Percentiles rank a stretch among this genome's conserved stretches.
Evolutionary conservation across 805 yeast species (phyloP).

Genomic region (Soucietia sequanensis): DNA sequence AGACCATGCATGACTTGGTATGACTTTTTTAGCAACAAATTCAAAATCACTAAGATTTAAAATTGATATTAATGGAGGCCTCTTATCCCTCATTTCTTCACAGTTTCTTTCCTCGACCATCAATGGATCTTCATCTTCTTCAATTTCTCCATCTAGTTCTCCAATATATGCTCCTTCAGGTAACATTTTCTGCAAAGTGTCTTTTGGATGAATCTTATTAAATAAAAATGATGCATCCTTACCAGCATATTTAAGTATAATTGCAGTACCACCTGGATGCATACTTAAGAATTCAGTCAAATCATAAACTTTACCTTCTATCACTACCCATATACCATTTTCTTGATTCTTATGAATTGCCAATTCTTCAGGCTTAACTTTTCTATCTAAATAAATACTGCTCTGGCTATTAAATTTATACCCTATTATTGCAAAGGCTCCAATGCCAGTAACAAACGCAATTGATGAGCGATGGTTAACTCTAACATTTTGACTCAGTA

Average conservation of each 20-base stretch:
- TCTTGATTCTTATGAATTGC: conserved; percentile 5
- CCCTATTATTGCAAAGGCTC: conserved; percentile 2
- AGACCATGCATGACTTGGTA: conserved; percentile 35
- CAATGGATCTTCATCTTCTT: conserved; percentile 17
- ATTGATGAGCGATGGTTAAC: no score
- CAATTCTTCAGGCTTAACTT: conserved; percentile 6
- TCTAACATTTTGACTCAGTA: no score
- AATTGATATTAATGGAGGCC: conserved; percentile 31
- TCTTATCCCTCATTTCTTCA: conserved; percentile 10
- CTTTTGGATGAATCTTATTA: conserved; percentile 40
- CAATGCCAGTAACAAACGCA: no score
- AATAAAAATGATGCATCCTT: conserved; percentile 50
- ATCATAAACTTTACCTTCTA: conserved; percentile 32
- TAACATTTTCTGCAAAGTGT: conserved; percentile 16
- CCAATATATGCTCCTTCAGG: conserved; percentile 19
- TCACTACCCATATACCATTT: conserved; percentile 24
- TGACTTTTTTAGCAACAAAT: conserved; percentile 31
- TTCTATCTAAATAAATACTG: not conserved
- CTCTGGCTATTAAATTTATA: not conserved
- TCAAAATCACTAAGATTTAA: conserved; percentile 41
- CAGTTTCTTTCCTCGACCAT: conserved; percentile 15
- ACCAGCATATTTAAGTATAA: conserved; percentile 50
- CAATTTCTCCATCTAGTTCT: conserved; percentile 19
- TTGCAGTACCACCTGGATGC: conserved; percentile 52
- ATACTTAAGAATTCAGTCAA: conserved; percentile 30